phyloP scores from a whole-genome alignment of 2,329 filamentous ascomycete genomes.

The Gremmenia infestans region DNA sequence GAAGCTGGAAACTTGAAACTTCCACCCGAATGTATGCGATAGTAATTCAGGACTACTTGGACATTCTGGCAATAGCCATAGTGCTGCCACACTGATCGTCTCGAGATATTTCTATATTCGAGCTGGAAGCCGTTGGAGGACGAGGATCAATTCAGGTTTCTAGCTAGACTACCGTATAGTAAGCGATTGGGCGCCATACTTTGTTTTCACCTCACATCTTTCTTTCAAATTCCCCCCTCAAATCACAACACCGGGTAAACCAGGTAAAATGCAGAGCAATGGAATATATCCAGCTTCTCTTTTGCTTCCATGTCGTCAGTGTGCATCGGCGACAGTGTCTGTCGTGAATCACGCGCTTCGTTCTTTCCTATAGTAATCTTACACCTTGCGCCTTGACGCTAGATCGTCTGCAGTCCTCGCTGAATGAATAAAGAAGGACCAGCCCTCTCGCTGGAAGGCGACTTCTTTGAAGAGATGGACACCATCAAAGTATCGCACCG shows the following conservation, averaged over 20 bases:
- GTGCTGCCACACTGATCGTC: not conserved
- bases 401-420: not conserved
- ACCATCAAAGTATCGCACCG: conserved; percentile 18
- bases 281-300: not conserved
- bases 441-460: conserved; percentile 15
- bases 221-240: not conserved
- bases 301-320: conserved; percentile 16
- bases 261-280: conserved; percentile 7
- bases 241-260: not conserved
- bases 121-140: not conserved
- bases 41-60: not conserved
- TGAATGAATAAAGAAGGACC: conserved; percentile 19
- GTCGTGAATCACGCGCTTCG: conserved; percentile 6
- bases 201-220: not conserved
- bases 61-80: not conserved
- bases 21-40: not conserved
- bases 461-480: conserved; percentile 28
- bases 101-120: not conserved
- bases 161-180: not conserved
- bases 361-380: not conserved
- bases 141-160: not conserved
- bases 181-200: not conserved
- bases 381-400: not conserved
- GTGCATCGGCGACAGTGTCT: conserved; percentile 13
- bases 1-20: not conserved